These are phyloP conservation scores for Protostelium mycophagum DNA, from an alignment of 78 protist genomes.

Conservation along the genomic window DNA sequence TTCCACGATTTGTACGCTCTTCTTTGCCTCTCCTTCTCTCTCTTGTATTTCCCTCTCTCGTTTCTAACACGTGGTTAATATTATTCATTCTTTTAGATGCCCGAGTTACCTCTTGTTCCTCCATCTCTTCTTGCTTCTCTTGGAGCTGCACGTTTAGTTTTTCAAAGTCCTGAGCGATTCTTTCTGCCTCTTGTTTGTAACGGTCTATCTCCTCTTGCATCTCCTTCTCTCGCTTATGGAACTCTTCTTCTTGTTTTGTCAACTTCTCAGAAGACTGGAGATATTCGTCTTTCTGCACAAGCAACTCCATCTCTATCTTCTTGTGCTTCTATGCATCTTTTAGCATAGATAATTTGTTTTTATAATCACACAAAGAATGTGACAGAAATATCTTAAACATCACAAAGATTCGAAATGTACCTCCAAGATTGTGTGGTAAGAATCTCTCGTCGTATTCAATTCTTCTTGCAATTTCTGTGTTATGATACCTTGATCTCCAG, in stretches of 20 bases:
- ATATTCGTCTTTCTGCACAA: not conserved
- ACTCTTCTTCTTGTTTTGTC: no score
- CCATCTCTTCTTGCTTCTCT: not conserved
- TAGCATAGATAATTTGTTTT: no score
- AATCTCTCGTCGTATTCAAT: not conserved
- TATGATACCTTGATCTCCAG: not conserved
- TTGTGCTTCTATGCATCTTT: not conserved
- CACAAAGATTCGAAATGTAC: not conserved
- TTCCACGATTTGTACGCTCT: not conserved
- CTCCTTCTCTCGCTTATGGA: no score
- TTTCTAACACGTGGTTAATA: no score
- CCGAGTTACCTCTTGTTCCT: not conserved
- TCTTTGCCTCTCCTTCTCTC: not conserved
- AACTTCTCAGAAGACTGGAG: no score
- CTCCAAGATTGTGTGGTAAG: not conserved
- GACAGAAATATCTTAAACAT: not conserved
- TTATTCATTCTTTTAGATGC: no score
- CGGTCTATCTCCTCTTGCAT: no score
- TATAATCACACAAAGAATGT: not conserved
- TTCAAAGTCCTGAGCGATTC: no score
- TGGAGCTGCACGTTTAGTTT: not conserved
- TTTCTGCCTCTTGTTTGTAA: no score
- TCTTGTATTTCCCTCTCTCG: not conserved
- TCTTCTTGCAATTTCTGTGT: not conserved
- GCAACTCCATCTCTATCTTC: not conserved